phyloP scores from a whole-genome alignment of 1,284 basidiomycete species.

The Mycena sp. region DNA sequence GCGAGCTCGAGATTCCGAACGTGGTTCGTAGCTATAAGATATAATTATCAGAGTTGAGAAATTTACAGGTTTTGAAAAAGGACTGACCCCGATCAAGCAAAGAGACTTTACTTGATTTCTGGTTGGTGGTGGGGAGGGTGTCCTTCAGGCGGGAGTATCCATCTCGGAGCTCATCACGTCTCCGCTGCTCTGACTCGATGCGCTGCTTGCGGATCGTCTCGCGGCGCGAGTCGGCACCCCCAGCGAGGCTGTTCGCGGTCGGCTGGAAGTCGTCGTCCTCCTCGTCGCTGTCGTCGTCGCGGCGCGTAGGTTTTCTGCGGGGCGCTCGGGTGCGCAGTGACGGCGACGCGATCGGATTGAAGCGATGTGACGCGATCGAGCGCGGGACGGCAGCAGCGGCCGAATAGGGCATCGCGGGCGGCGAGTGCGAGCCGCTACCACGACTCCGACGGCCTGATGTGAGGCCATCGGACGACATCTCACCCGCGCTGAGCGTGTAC shows the following conservation, averaged over 20 bases:
- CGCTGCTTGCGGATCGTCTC: slow-evolving; percentile 88
- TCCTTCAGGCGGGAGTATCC: slow-evolving; percentile 89
- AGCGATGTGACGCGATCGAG: slow-evolving; percentile 58
- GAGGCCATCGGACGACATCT: slow-evolving; percentile 74
- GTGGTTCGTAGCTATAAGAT: slow-evolving; percentile 70
- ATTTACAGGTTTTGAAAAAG: slow-evolving; percentile 15
- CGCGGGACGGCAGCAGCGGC: slow-evolving; percentile 67
- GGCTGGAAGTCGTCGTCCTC: slow-evolving; percentile 74
- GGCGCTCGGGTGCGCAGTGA: slow-evolving; percentile 57
- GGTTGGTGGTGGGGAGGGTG: slow-evolving; percentile 84
- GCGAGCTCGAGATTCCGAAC: slow-evolving; percentile 84
- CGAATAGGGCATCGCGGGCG: slow-evolving; percentile 58
- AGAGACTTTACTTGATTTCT: slow-evolving; percentile 89
- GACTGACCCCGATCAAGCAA: slow-evolving; percentile 84
- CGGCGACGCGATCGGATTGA: slow-evolving; percentile 74
- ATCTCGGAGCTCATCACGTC: slow-evolving; percentile 87
- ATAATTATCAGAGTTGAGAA: slow-evolving; percentile 22
- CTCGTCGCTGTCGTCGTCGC: slow-evolving; percentile 68
- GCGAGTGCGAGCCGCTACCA: slow-evolving; percentile 70
- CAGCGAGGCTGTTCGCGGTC: slow-evolving; percentile 47
- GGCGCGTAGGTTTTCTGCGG: slow-evolving; percentile 28
- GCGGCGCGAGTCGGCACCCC: slow-evolving; percentile 69
- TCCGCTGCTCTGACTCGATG: slow-evolving; percentile 87
- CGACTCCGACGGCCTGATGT: slow-evolving; percentile 72
- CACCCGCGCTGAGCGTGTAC: slow-evolving; percentile 72